Base-by-base conservation (phyloP, 805 yeast genomes). In the Starmerella stigmatis region DNA sequence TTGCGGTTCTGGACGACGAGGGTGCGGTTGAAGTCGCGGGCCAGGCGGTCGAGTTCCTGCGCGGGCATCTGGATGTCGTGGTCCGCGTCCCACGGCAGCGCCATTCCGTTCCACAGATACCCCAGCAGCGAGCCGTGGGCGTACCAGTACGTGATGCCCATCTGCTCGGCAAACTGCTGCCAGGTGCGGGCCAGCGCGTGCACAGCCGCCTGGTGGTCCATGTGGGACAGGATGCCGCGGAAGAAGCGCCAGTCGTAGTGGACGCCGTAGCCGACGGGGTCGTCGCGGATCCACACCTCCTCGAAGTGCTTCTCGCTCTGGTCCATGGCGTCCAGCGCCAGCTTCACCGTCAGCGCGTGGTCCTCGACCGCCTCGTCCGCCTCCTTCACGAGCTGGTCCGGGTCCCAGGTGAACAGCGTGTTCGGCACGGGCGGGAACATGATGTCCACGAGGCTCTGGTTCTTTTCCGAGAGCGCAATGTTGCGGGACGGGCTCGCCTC, bases 181-280 rank as follows among this genome's bases (percentile, higher is more conserved):
- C 75, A 74, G n/a, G 71, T 69, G 36, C 72, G 61, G 9, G 69
- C 67, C 33, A 72, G 52, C 45, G 67, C 67, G 50, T 74, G 76
- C 51, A 76, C 63, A 4, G 75, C 69, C 13, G 70, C 74, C 50
- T 65, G 60, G 50, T 69, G 69, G 40, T 63, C 64, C 32, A 62
- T 55, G 37, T 63, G 64, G 25, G 58, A 56, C 22, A 70, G 59
- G 29, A 69, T 63, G 40, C 62, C 60, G 51, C 68, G 70, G 68
- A 78, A 79, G 53, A 77, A 79, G 46, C 84, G 67, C 81, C 83
- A 78, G 58, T 79, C 86, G 54, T 77, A 78, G 47, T 65, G 70
- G 27, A 54, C 48, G 19, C 65, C 68, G 25, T 50, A 46, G 6
- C 51, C 50, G 4, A 19, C 34, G 12, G 44, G 45, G 30, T 52